Conservation (phyloP, 2,329 filamentous ascomycete species). For the Ophiosphaerella korrae region DNA sequence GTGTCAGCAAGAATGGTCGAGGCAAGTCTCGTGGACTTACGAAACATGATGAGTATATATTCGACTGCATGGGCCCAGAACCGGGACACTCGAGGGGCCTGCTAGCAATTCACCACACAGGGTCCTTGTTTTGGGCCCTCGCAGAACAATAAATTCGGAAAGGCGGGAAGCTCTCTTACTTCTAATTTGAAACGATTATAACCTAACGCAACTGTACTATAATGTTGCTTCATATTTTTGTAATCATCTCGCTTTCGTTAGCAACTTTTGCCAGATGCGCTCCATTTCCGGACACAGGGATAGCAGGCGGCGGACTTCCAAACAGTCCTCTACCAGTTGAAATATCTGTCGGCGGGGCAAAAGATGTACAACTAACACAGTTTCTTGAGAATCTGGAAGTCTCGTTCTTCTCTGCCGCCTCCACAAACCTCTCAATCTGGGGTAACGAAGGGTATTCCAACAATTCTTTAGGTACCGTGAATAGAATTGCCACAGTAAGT, state of each 20-base stretch:
- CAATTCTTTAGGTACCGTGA: conserved; percentile 11
- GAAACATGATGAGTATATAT: not conserved
- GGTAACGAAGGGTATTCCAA: conserved; percentile 6
- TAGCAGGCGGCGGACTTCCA: conserved; percentile 12
- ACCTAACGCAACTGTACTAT: not conserved
- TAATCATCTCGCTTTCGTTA: not conserved
- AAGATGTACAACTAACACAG: conserved; percentile 12
- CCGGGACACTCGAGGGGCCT: not conserved
- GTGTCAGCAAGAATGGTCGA: not conserved
- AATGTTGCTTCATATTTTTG: not conserved
- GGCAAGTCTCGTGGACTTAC: too few relatives aligned
- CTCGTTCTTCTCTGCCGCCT: conserved; percentile 14
- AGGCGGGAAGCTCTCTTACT: not conserved
- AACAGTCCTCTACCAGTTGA: conserved; percentile 12
- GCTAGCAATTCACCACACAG: not conserved
- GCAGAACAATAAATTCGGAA: not conserved
- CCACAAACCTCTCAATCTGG: conserved; percentile 15
- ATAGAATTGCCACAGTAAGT: conserved; percentile 14
- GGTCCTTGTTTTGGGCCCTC: not conserved
- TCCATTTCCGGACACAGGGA: conserved; percentile 1
- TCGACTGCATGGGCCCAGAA: not conserved
- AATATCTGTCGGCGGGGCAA: conserved; percentile 10
- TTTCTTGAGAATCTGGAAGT: conserved; percentile 20
- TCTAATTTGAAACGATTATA: not conserved
- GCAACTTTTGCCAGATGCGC: not conserved